Evolutionary conservation across 352 stramenopile species (phyloP).

Genomic region (Phytophthora citricola): DNA sequence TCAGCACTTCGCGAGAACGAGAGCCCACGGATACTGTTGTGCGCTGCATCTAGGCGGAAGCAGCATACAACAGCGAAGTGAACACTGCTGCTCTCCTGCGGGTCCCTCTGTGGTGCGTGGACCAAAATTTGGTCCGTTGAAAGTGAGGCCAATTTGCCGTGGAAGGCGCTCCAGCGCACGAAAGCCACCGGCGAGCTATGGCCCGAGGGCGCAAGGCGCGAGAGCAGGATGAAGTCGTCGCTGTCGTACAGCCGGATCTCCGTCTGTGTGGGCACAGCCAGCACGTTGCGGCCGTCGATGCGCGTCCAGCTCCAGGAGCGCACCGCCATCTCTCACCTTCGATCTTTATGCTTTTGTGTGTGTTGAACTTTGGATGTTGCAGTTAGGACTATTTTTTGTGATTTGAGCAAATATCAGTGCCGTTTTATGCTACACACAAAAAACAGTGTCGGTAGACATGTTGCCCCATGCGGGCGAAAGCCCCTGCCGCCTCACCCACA

Average conservation of each 20-base stretch:
- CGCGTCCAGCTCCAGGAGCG: conserved; percentile 83
- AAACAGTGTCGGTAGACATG: background rate
- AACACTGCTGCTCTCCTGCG: conserved; percentile 38
- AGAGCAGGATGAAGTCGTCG: conserved; percentile 84
- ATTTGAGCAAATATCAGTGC: background rate
- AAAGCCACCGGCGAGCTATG: conserved; percentile 64
- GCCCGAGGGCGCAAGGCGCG: conserved; percentile 61
- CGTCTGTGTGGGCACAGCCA: conserved; percentile 69
- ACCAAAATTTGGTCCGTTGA: conserved; percentile 69
- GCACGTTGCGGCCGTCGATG: conserved; percentile 83
- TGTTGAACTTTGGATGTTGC: conserved; percentile 27
- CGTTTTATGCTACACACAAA: conserved; percentile 5
- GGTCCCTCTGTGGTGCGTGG: conserved; percentile 62
- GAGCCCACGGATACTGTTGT: conserved; percentile 47
- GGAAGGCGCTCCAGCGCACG: conserved; percentile 80
- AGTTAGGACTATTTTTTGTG: conserved; percentile 17
- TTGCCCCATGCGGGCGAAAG: background rate
- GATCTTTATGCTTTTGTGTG: conserved; percentile 18
- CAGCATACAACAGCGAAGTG: conserved; percentile 56
- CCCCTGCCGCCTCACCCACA: background rate
- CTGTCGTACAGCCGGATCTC: conserved; percentile 85
- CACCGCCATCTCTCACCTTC: conserved; percentile 22
- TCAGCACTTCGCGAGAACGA: conserved; percentile 74
- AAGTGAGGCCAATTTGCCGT: conserved; percentile 79
- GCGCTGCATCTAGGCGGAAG: conserved; percentile 40